phyloP scores from a whole-genome alignment of 768 basidiomycete genomes.

The Boletus coccyginus region DNA sequence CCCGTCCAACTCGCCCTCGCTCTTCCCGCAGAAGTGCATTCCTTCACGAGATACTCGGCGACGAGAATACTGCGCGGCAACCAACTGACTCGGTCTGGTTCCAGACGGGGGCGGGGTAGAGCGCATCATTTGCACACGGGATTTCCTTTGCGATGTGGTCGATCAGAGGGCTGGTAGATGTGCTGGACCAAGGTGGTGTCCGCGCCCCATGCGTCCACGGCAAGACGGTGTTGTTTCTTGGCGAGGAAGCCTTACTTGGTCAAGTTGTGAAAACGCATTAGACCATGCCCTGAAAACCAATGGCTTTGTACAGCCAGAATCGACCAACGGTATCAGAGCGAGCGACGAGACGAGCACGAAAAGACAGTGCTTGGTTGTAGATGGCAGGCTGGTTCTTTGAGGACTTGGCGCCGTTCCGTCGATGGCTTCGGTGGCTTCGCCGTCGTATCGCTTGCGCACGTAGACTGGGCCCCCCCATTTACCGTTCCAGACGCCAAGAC shows the following conservation, averaged over 20 bases:
- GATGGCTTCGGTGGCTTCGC: constrained; percentile 58
- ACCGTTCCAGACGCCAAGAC: constrained; percentile 73
- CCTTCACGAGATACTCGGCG: constrained; percentile 66
- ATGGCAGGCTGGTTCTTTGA: constrained; percentile 70
- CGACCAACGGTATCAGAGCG: constrained; percentile 55
- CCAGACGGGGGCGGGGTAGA: constrained; percentile 68
- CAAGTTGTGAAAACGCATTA: constrained; percentile 25
- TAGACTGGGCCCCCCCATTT: constrained; percentile 83
- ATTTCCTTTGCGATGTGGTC: constrained; percentile 60
- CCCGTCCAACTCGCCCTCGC: constrained; percentile 59
- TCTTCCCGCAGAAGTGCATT: constrained; percentile 67
- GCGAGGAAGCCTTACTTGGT: constrained; percentile 72
- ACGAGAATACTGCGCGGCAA: constrained; percentile 67
- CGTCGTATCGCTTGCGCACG: constrained; percentile 57
- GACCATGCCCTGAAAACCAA: constrained; percentile 87
- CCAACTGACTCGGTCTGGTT: constrained; percentile 53
- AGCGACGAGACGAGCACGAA: neutral
- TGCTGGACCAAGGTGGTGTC: constrained; percentile 54
- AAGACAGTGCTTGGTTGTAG: constrained; percentile 45
- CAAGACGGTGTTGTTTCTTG: constrained; percentile 77
- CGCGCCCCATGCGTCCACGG: constrained; percentile 76
- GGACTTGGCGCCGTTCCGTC: constrained; percentile 59
- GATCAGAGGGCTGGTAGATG: constrained; percentile 61
- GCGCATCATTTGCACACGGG: constrained; percentile 45
- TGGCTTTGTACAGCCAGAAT: constrained; percentile 87